Evolutionary conservation across 1,139 yeast species (phyloP).

Genomic region (Pichia sp.): DNA sequence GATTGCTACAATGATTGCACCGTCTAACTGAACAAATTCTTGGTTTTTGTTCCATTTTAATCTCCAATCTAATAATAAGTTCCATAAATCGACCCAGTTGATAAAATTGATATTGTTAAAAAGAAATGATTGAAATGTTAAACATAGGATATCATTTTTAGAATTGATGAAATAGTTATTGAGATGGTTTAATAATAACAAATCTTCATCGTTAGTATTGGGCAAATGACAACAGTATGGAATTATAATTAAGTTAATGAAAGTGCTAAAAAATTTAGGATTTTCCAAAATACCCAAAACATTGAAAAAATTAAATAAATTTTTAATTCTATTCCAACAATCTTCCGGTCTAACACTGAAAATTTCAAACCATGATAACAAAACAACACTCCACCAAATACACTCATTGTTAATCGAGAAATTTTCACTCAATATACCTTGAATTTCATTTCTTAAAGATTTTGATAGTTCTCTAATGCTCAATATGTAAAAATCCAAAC

Average conservation of each 20-base stretch:
- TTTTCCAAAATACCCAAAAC: conserved; percentile 16
- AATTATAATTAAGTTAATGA: conserved; percentile 2
- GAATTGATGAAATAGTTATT: not conserved
- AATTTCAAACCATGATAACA: conserved; percentile 25
- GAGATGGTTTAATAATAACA: not conserved
- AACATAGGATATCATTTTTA: conserved; percentile 2
- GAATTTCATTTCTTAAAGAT: conserved; percentile 8
- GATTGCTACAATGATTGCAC: conserved; percentile 10
- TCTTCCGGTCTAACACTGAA: conserved; percentile 20
- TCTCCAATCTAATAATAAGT: conserved; percentile 10
- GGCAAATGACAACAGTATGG: conserved; percentile 7
- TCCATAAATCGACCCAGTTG: conserved; percentile 15
- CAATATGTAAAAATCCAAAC: conserved; percentile 25
- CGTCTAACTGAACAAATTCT: conserved; percentile 9
- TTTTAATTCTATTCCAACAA: conserved; percentile 35
- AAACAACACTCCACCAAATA: conserved; percentile 20
- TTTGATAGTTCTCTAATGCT: conserved; percentile 24
- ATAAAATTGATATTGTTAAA: conserved; percentile 1
- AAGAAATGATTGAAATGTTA: conserved; percentile 7
- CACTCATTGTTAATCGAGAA: conserved; percentile 4
- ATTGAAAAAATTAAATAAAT: conserved; percentile 35
- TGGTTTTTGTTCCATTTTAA: conserved; percentile 4
- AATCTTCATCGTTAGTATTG: not conserved
- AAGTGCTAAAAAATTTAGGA: conserved; percentile 2
- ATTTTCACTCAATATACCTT: conserved; percentile 4